phyloP scores from a whole-genome alignment of 169 alveolate genomes.

The Eimeria sp. region DNA sequence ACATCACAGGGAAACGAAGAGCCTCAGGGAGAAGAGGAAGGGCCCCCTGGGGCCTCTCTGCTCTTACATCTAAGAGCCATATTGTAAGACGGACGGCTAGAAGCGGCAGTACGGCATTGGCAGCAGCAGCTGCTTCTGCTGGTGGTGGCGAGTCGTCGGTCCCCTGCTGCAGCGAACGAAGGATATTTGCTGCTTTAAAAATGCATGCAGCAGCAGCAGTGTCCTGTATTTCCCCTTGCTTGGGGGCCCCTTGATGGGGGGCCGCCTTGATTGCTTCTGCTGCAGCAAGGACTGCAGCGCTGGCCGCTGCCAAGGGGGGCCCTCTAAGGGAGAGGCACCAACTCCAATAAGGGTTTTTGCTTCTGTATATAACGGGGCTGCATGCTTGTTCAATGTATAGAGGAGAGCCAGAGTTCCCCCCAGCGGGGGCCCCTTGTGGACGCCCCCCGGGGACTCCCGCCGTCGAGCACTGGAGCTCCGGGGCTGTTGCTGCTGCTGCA shows the following conservation, averaged over 20 bases:
- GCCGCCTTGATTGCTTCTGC: slow-evolving; percentile 20
- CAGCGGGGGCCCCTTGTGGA: slow-evolving; percentile 7
- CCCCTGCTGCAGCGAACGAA: background rate
- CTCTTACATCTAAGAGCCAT: slow-evolving; percentile 18
- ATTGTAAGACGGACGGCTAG: slow-evolving; percentile 4
- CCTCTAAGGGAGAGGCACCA: background rate
- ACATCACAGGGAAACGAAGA: slow-evolving; percentile 7
- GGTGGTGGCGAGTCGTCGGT: background rate
- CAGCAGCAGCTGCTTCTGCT: slow-evolving; percentile 27
- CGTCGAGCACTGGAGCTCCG: background rate
- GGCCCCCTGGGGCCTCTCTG: slow-evolving; percentile 69
- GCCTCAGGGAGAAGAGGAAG: background rate
- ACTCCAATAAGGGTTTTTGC: slow-evolving; percentile 1
- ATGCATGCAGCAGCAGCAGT: background rate
- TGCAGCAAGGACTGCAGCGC: background rate
- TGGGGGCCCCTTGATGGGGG: background rate
- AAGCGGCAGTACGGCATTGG: slow-evolving; percentile 8
- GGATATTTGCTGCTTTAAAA: background rate
- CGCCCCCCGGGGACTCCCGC: slow-evolving; percentile 11
- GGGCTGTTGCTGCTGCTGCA: background rate
- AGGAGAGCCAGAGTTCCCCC: background rate
- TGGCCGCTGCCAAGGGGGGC: background rate
- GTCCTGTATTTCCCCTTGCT: background rate
- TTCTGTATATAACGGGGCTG: slow-evolving; percentile 4
- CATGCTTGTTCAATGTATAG: slow-evolving; percentile 4